Conservation (phyloP, 345 rosid species). For the Passiflora organensis region DNA sequence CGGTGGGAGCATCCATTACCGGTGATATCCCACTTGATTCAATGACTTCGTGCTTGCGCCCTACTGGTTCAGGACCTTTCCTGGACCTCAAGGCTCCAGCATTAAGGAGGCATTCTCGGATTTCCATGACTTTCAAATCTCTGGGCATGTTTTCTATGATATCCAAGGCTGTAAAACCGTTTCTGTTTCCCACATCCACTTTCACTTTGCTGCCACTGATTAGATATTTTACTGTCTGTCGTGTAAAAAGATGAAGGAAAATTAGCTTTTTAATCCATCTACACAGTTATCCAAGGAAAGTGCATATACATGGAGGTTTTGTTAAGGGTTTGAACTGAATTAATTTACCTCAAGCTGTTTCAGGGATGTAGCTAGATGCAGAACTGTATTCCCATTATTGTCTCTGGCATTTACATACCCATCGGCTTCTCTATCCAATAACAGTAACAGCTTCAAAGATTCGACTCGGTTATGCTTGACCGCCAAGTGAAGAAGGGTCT, state of each 20-base stretch:
- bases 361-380: background rate
- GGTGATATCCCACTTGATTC: background rate
- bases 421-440: no score
- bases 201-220: background rate
- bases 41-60: background rate
- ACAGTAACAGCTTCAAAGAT: background rate
- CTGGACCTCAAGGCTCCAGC: background rate
- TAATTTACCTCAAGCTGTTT: constrained; percentile 4
- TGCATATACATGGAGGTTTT: no score
- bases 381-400: background rate
- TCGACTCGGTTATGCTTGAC: background rate
- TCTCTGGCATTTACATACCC: background rate
- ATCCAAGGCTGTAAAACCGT: constrained; percentile 1
- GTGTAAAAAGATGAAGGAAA: background rate
- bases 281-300: no score
- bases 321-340: background rate
- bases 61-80: background rate
- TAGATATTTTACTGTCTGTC: constrained; percentile 3
- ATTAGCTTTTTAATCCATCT: background rate
- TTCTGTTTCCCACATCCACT: constrained; percentile 1
- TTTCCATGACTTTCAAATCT: background rate
- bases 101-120: background rate
- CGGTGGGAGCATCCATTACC: background rate
- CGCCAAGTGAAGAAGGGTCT: background rate
- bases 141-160: background rate